Percentiles rank a stretch among this genome's conserved stretches.
Conservation (phyloP, 768 basidiomycete genomes). For the Lactarius sp. region DNA sequence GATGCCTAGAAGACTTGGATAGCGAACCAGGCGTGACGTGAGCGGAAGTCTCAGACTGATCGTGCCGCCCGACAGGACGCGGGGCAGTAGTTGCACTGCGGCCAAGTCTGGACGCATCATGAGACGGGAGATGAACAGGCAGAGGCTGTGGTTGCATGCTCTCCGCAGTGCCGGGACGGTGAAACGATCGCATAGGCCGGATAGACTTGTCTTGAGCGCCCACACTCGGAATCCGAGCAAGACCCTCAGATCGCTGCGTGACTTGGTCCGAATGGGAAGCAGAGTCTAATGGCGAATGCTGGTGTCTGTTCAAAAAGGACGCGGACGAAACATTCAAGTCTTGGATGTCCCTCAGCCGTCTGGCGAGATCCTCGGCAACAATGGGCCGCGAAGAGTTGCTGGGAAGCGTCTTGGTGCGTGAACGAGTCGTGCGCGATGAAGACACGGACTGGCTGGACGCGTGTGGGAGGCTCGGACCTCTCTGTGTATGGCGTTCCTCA, state of each 20-base stretch:
- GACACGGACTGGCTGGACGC: not conserved
- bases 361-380: constrained; percentile 22
- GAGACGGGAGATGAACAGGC: not conserved
- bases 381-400: constrained; percentile 18
- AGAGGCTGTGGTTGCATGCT: constrained; percentile 21
- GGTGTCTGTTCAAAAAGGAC: not conserved
- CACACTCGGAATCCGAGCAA: constrained; percentile 13
- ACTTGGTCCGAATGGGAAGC: constrained; percentile 6
- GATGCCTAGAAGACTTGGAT: constrained; percentile 21
- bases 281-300: not conserved
- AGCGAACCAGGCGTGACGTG: not conserved
- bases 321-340: not conserved
- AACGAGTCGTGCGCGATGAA: constrained; percentile 5
- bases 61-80: constrained; percentile 30
- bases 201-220: constrained; percentile 33
- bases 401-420: constrained; percentile 24
- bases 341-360: constrained; percentile 21
- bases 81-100: constrained; percentile 28
- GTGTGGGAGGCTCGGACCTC: not conserved
- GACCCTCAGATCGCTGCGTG: constrained; percentile 29
- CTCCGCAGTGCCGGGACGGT: constrained; percentile 40
- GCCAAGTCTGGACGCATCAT: constrained; percentile 6
- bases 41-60: constrained; percentile 32
- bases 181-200: constrained; percentile 58
- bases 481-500: not conserved